Evolutionary conservation across 257 asterid genomes (phyloP).

Genomic region (Hygrophila difformis): DNA sequence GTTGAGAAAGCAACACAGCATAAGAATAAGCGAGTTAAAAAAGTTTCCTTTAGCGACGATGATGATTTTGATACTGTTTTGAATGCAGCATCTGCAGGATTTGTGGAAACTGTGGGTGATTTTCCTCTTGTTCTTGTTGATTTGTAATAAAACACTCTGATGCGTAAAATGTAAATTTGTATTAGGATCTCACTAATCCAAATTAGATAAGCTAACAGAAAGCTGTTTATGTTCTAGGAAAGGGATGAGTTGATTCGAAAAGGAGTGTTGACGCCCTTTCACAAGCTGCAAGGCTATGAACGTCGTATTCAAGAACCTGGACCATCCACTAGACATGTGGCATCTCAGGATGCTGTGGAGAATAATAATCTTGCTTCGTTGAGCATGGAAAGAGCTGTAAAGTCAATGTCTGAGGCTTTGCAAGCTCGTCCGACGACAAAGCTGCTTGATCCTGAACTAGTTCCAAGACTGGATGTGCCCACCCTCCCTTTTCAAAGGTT

Average conservation of each 20-base stretch:
- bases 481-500: constrained; percentile 65
- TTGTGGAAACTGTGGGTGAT: constrained; percentile 87
- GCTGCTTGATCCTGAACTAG: constrained; percentile 61
- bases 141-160: constrained; percentile 8
- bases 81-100: constrained; percentile 83
- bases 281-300: constrained; percentile 89
- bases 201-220: constrained; percentile 15
- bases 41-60: constrained; percentile 51
- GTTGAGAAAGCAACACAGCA: constrained; percentile 33
- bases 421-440: constrained; percentile 76
- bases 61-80: constrained; percentile 82
- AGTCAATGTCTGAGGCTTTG: constrained; percentile 67
- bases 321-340: constrained; percentile 35
- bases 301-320: constrained; percentile 74
- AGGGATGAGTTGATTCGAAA: constrained; percentile 91
- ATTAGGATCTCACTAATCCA: no score
- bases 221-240: constrained; percentile 52
- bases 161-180: constrained; percentile 6
- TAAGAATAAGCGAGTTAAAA: constrained; percentile 44
- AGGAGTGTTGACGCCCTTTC: constrained; percentile 92
- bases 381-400: constrained; percentile 67
- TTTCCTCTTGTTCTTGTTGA: constrained; percentile 10
- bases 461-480: constrained; percentile 86
- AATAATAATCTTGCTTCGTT: constrained; percentile 46
- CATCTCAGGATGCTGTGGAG: constrained; percentile 24